These are phyloP conservation scores for Macrophomina phaseolina DNA, from an alignment of 2,329 filamentous ascomycete genomes.

Conservation along the genomic window DNA sequence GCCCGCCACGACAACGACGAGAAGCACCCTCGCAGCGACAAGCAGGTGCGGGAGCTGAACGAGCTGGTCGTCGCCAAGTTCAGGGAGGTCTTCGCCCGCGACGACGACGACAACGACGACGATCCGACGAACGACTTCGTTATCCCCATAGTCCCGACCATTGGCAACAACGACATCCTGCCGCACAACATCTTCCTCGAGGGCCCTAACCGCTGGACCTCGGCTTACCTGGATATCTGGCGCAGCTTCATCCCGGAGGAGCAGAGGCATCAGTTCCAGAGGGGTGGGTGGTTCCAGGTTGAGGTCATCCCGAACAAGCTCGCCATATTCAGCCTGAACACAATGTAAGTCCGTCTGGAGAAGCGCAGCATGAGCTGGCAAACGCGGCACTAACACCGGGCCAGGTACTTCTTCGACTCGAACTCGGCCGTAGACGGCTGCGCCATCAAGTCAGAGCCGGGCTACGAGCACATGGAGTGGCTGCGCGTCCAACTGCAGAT, in stretches of 20 bases:
- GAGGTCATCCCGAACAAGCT: constrained; percentile 88
- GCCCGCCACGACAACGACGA: constrained; percentile 90
- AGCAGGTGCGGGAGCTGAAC: constrained; percentile 81
- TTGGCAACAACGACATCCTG: constrained; percentile 97
- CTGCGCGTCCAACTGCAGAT: constrained; percentile 85
- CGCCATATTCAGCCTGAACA: constrained; percentile 93
- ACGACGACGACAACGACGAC: constrained; percentile 53
- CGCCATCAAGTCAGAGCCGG: constrained; percentile 76
- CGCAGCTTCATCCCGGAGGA: constrained; percentile 85
- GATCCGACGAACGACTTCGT: constrained; percentile 62
- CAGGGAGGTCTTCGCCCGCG: constrained; percentile 69
- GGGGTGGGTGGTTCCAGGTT: constrained; percentile 92
- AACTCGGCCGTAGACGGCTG: constrained; percentile 96
- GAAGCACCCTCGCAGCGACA: constrained; percentile 72
- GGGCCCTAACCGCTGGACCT: constrained; percentile 88
- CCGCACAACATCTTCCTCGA: constrained; percentile 91
- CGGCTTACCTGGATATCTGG: constrained; percentile 80
- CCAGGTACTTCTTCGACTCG: constrained; percentile 83
- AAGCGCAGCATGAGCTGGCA: neutral
- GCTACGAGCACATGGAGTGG: constrained; percentile 96
- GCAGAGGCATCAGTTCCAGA: constrained; percentile 87
- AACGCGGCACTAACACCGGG: neutral
- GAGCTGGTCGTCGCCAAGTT: constrained; percentile 77
- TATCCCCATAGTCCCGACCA: constrained; percentile 84
- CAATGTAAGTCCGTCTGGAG: constrained; percentile 59